Evolutionary conservation across 2,329 filamentous ascomycete genomes (phyloP).

Genomic region (Colletotrichum salicis): DNA sequence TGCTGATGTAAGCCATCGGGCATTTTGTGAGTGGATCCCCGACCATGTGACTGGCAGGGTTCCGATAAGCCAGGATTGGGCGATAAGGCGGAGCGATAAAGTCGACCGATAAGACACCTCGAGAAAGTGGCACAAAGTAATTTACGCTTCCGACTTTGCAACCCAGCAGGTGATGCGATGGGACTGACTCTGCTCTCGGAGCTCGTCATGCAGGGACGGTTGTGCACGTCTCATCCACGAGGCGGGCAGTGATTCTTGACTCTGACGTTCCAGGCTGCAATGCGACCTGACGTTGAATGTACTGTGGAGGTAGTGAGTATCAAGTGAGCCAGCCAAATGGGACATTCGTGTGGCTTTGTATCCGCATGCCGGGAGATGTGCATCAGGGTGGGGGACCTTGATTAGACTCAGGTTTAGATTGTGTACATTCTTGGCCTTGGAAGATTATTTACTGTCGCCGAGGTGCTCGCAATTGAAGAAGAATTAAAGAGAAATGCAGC

Average conservation of each 20-base stretch:
- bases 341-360: neutral
- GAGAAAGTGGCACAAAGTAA: neutral
- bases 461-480: neutral
- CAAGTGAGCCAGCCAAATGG: neutral
- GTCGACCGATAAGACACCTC: conserved; percentile 1
- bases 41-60: neutral
- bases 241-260: neutral
- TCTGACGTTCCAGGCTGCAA: neutral
- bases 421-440: neutral
- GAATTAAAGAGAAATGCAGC: neutral
- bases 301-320: neutral
- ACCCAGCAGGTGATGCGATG: neutral
- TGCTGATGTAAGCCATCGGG: neutral
- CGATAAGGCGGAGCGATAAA: conserved; percentile 20
- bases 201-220: conserved; percentile 25
- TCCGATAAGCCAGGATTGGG: neutral
- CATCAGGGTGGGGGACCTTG: neutral
- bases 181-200: conserved; percentile 27
- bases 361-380: neutral
- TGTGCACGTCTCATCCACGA: conserved; percentile 31
- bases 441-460: neutral
- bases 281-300: neutral
- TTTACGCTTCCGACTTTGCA: neutral
- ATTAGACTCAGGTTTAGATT: neutral
- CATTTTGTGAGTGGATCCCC: neutral